These are phyloP conservation scores for Leccinum barrowsii DNA, from an alignment of 768 basidiomycete genomes.

Conservation along the genomic window DNA sequence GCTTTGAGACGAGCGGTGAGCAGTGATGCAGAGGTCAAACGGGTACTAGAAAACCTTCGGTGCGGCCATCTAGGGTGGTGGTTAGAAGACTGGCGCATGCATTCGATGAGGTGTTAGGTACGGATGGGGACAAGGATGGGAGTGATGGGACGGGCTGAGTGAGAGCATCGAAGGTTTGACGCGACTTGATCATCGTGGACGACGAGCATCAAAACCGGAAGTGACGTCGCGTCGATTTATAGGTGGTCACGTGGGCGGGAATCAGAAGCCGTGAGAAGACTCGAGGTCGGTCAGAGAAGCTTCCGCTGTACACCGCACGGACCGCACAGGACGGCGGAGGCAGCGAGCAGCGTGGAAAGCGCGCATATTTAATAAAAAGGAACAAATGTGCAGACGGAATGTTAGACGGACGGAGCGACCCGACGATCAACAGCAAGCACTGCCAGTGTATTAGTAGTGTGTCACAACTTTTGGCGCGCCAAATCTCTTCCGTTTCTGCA, in stretches of 20 bases:
- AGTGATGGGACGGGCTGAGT: constrained; percentile 31
- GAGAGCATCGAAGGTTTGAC: constrained; percentile 15
- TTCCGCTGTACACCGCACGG: constrained; percentile 11
- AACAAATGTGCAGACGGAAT: not conserved
- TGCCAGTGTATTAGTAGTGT: too few species aligned
- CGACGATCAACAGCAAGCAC: too few species aligned
- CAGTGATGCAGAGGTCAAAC: not conserved
- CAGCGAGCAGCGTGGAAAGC: constrained; percentile 5
- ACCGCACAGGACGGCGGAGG: constrained; percentile 7
- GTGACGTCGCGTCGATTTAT: constrained; percentile 9
- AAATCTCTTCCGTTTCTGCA: constrained; percentile 18
- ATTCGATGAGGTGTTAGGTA: constrained; percentile 22
- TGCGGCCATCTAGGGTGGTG: constrained; percentile 51
- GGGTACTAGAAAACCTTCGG: constrained; percentile 48
- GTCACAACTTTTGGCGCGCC: constrained; percentile 13
- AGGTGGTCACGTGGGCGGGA: constrained; percentile 12
- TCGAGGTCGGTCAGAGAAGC: not conserved
- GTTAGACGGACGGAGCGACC: not conserved
- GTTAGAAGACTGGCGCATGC: constrained; percentile 77
- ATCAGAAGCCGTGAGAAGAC: not conserved
- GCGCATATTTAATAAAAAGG: constrained; percentile 4
- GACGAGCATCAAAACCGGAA: not conserved
- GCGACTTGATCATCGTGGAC: constrained; percentile 21
- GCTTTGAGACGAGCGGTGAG: constrained; percentile 36
- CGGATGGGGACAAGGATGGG: constrained; percentile 16